These are phyloP conservation scores for Fraxinus dipetala DNA, from an alignment of 305 asterid species.

Conservation along the genomic window DNA sequence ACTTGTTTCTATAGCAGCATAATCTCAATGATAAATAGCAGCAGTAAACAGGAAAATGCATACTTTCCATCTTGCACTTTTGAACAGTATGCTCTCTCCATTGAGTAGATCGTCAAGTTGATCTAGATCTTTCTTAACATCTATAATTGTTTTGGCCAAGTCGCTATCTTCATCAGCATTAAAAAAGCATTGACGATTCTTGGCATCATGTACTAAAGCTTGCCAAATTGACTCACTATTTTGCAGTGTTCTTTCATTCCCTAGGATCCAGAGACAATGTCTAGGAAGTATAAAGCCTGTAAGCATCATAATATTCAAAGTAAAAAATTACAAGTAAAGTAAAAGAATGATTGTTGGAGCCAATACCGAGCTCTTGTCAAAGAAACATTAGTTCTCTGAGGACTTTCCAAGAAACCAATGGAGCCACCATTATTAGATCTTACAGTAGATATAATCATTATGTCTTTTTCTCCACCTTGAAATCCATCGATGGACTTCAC, in stretches of 20 bases:
- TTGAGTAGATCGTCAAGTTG: conserved; percentile 57
- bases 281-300: conserved; percentile 30
- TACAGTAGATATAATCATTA: conserved; percentile 65
- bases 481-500: conserved; percentile 77
- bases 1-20: not conserved
- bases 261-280: conserved; percentile 73
- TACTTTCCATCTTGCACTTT: conserved; percentile 70
- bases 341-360: not conserved
- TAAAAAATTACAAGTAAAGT: conserved; percentile 1
- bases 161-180: conserved; percentile 50
- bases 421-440: conserved; percentile 49
- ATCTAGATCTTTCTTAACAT: conserved; percentile 51
- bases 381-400: conserved; percentile 62
- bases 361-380: conserved; percentile 77
- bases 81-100: conserved; percentile 45
- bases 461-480: conserved; percentile 77
- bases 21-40: not conserved
- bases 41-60: not conserved
- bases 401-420: conserved; percentile 55
- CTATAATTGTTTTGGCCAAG: conserved; percentile 38
- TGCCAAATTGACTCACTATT: conserved; percentile 53
- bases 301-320: not conserved
- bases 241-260: conserved; percentile 55
- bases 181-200: conserved; percentile 56
- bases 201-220: conserved; percentile 48